Evolutionary conservation across 768 basidiomycete species (phyloP).

Genomic region (Boletus rubropictus): DNA sequence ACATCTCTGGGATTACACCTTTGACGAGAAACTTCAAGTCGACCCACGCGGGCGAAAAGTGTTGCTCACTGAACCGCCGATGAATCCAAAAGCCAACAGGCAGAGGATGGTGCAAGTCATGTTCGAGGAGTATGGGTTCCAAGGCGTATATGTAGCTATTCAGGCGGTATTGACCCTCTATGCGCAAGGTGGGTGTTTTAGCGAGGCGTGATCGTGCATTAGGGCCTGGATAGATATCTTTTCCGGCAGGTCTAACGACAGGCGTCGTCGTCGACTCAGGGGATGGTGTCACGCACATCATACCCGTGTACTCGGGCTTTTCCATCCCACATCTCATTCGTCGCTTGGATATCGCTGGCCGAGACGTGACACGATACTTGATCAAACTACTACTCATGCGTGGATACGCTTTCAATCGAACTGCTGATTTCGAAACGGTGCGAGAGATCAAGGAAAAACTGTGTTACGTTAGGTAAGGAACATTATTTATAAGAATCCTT

Average conservation of each 20-base stretch:
- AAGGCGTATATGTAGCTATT: conserved; percentile 94
- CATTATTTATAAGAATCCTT: not conserved
- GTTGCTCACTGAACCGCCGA: conserved; percentile 94
- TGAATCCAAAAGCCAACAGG: conserved; percentile 94
- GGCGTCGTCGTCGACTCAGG: conserved; percentile 99
- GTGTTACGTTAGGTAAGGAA: conserved; percentile 86
- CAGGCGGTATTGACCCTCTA: conserved; percentile 98
- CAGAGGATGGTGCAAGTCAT: conserved; percentile 96
- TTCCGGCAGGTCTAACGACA: conserved; percentile 80
- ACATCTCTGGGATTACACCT: conserved; percentile 97
- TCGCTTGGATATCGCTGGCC: conserved; percentile 93
- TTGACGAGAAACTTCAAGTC: conserved; percentile 88
- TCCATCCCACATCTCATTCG: conserved; percentile 92
- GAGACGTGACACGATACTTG: conserved; percentile 96
- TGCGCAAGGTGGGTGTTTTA: conserved; percentile 75
- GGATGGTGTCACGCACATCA: conserved; percentile 98
- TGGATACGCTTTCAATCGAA: conserved; percentile 99
- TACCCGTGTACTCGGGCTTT: conserved; percentile 97
- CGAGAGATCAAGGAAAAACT: conserved; percentile 98
- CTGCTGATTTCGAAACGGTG: conserved; percentile 99
- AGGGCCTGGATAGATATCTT: not conserved
- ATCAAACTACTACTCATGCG: conserved; percentile 99
- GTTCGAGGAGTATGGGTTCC: conserved; percentile 98
- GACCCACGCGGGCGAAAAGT: conserved; percentile 86
- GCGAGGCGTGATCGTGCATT: not conserved